Evolutionary conservation across 1,284 basidiomycete species (phyloP).

Genomic region (Spongispora temasekensis): DNA sequence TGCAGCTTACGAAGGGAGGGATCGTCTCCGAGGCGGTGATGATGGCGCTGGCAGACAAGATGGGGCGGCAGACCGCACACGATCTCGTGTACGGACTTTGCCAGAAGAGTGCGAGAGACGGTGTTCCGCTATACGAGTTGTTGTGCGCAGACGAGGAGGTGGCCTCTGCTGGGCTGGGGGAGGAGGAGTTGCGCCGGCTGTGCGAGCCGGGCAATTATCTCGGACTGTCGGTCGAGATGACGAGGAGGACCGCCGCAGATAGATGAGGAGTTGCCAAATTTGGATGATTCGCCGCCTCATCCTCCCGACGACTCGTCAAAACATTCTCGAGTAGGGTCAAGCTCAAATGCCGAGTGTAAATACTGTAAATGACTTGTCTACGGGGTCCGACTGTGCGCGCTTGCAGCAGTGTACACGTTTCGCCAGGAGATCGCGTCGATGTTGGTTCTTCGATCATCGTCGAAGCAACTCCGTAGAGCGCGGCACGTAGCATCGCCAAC

Average conservation of each 20-base stretch:
- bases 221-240: slow-evolving; percentile 43
- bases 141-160: slow-evolving; percentile 35
- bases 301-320: slow-evolving; percentile 3
- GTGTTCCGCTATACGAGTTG: slow-evolving; percentile 35
- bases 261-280: no score
- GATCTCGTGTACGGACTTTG: slow-evolving; percentile 47
- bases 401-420: not conserved
- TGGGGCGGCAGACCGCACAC: slow-evolving; percentile 45
- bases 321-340: no score
- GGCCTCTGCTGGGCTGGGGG: slow-evolving; percentile 25
- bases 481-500: slow-evolving; percentile 32
- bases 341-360: no score
- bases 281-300: slow-evolving; percentile 10
- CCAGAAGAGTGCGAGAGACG: slow-evolving; percentile 26
- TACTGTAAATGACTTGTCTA: no score
- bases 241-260: not conserved
- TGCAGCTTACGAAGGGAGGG: slow-evolving; percentile 39
- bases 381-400: no score
- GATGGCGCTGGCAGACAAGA: slow-evolving; percentile 43
- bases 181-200: slow-evolving; percentile 30
- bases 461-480: slow-evolving; percentile 33
- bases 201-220: slow-evolving; percentile 43
- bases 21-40: slow-evolving; percentile 48
- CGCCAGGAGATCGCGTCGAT: slow-evolving; percentile 3
- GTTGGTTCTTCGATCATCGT: slow-evolving; percentile 32